Base-by-base conservation (phyloP, 768 basidiomycete species). In the Amanita brunnescens region DNA sequence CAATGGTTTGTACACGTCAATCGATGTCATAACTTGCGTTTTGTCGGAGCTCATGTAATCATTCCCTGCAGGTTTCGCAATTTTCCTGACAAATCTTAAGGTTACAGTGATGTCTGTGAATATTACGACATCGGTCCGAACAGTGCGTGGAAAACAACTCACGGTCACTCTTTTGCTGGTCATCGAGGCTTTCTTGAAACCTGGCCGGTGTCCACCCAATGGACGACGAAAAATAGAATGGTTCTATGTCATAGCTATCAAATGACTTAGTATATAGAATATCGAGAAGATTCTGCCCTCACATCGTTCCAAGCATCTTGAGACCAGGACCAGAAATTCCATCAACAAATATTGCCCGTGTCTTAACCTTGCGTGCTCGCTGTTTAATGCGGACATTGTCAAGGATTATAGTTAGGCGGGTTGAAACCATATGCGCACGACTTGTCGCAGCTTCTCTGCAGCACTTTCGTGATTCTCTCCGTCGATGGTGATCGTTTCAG, bases 151-250 rank as follows among this genome's bases (percentile, higher is more conserved):
- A 26, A 12, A 10, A n/a, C n/a, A 16, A 49, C 79, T 58, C 54
- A 83, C 79, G 81, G 63, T 83, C 81, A 57, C 78, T 73, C 45
- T 64, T 51, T 30, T 3, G n/a, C 0, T 34, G 34, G 4, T 64
- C 62, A 13, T 60, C 59, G 1, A 56, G 26, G 0, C 73, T 74
- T 55, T 82, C 81, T 53, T 79, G 76, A 48, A 77, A 85, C 49
- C 81, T 74, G 1, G 80, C 79, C 1, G 83, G 83, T 53, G 82
- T 85, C 81, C 80, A 82, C 52, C 78, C 81, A 3, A 81, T 56
- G 13, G 79, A 79, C 0, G 81, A 82, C 0, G 80, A 81, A 57
- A 77, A 84, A 62, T 79, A 84, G 60, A 83, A 84, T 0, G 82
- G 82, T 55, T 84, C 82, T 44, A 83, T 73, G 35, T 73, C 69